Base-by-base conservation (phyloP, 1,139 yeast genomes). In the Yamadazyma membranifaciens region DNA sequence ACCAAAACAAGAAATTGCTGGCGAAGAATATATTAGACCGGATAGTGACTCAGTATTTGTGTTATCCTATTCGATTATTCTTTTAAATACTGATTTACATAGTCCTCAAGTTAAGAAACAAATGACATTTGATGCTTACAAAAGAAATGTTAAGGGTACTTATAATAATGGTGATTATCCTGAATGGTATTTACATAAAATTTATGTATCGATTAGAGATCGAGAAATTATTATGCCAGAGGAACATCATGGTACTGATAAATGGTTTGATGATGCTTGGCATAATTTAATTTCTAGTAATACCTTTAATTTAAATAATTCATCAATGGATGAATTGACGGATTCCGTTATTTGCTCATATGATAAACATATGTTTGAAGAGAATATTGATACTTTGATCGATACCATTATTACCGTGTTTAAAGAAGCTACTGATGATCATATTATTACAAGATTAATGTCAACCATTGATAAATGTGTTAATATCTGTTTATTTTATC, bases 201-300 rank as follows among this genome's bases (percentile, higher is more conserved):
- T 92, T 31, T 94, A 86, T 59, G 68, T 75, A 31, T 85, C 95
- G 1, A 91, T 94, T 44, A 77, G 80, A 48, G 88, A 84, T 41
- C 78, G 87, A 39, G 99, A 94, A 62, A 92, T 92, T 47, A 88
- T 94, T 41, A 87, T 94, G 91, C 98, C 98, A 0, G 98, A 92
- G 54, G 99, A 94, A 57, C 98, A 91, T 54, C 89, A 84, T 55
- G 89, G 88, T 31, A 78, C 86, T 2, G 83, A 81, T 35, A 89
- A 86, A 55, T 85, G 96, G 81, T 92, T 91, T 63, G 98, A 91
- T 57, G 92, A 87, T 56, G 81, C 85, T 13, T 94, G 99, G 99
- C 85, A 86, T 53, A 86, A 87, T 47, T 65, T 88, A 49, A 78
- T 91, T 40, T 78, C 88, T 2, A 60, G 81, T 54, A 78, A 71